Evolutionary conservation across 1,139 yeast species (phyloP), one percentile per base, ranked within the genome.

Genomic region (Suhomyces bolitotheri): DNA sequence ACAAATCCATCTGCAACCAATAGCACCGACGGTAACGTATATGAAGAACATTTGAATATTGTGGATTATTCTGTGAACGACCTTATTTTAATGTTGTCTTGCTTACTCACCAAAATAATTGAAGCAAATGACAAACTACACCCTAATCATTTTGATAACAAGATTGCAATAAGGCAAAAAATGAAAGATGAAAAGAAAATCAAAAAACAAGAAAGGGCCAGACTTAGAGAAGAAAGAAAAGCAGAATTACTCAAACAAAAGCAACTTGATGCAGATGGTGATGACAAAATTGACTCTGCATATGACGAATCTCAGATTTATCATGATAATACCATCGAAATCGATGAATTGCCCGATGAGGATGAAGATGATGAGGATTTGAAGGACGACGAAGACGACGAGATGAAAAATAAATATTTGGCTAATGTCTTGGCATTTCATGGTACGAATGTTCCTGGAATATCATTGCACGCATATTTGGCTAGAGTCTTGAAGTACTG

Each of bases 391-490:
- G 70, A 64, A 30, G 73, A 66, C 14, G 72, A 68, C 41, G 74
- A 70, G 44, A 62, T 66, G 64, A 73, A 60, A 57, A 73, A 77
- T 51, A 71, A 73, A 50, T 81, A 79, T 54, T 70, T 79, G 31
- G 84, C 86, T 10, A 83, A 82, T 51, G 90, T 92, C 3, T 64
- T 90, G 41, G 94, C 97, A 30, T 92, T 92, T 58, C 97, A 89
- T 56, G 98, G 98, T 13, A 80, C 96, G 34, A 94, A 90, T 56
- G 82, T 92, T 11, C 99, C 99, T 1, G 96, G 95, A 9, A 92
- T 92, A 37, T 80, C 92, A 7, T 72, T 94, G 33, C 90, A 88
- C 54, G 94, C 96, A 12, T 92, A 92, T 58, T 71, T 92, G 41
- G 77, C 89, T 25, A 78, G 98, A 53, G 94, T 92, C 20, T 76